These are phyloP conservation scores for Austroboletus novae-zelandiae DNA, from an alignment of 1,284 basidiomycete genomes.

Conservation along the genomic window DNA sequence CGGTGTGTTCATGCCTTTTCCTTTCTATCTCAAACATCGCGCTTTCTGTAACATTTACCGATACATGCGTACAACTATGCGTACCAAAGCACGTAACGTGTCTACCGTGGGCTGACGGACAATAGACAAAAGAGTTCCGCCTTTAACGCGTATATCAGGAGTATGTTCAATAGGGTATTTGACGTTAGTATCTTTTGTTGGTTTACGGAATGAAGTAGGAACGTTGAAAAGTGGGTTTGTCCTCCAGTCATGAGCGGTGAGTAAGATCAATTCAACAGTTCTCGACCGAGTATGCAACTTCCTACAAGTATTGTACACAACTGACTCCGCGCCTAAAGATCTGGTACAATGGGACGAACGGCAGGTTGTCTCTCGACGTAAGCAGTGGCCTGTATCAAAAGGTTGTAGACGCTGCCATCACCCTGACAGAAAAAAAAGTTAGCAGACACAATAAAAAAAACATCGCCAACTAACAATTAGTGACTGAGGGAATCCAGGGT, in stretches of 20 bases:
- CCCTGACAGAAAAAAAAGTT: conserved; percentile 19
- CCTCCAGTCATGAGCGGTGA: too few relatives aligned
- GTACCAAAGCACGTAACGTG: too few relatives aligned
- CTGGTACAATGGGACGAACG: conserved; percentile 17
- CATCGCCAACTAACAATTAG: conserved; percentile 35
- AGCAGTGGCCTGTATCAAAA: conserved; percentile 13
- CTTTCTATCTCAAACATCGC: too few relatives aligned
- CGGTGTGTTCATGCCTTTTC: too few relatives aligned
- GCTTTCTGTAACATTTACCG: too few relatives aligned
- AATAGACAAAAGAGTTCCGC: too few relatives aligned
- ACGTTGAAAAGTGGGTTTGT: not conserved
- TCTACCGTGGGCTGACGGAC: too few relatives aligned
- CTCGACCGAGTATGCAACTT: not conserved
- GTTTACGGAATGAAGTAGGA: not conserved
- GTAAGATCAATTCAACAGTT: too few relatives aligned
- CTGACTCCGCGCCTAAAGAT: not conserved
- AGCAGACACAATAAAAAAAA: not conserved
- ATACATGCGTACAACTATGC: too few relatives aligned
- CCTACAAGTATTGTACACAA: not conserved
- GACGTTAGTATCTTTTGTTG: not conserved
- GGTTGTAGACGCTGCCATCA: conserved; percentile 18
- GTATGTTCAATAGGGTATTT: not conserved
- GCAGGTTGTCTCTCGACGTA: conserved; percentile 26
- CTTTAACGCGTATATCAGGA: too few relatives aligned
- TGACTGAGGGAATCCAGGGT: conserved; percentile 42